These are phyloP conservation scores for Microbotryum intermedium DNA, from an alignment of 1,284 basidiomycete genomes.

Conservation along the genomic window DNA sequence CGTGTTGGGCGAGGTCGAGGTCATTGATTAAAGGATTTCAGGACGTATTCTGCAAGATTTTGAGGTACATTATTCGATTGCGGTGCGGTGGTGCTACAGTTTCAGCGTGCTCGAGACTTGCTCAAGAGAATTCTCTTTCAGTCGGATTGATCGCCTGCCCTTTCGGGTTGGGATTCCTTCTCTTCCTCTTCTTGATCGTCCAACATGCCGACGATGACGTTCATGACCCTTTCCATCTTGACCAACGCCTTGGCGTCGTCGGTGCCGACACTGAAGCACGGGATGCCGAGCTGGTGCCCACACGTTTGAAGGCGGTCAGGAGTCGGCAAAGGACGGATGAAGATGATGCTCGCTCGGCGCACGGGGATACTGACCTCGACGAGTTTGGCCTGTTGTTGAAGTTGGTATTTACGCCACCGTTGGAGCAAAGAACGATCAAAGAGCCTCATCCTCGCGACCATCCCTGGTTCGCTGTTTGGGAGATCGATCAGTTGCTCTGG, in stretches of 20 bases:
- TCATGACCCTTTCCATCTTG: conserved; percentile 21
- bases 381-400: conserved; percentile 11
- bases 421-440: conserved; percentile 12
- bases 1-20: conserved; percentile 78
- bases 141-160: too few species aligned
- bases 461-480: background rate
- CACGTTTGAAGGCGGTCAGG: background rate
- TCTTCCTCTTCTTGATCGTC: conserved; percentile 14
- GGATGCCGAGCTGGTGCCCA: conserved; percentile 14
- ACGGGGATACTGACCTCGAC: conserved; percentile 1
- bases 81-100: too few species aligned
- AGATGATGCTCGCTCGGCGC: too few species aligned
- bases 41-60: too few species aligned
- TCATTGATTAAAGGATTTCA: conserved; percentile 15
- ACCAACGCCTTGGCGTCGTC: conserved; percentile 9
- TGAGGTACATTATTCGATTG: too few species aligned
- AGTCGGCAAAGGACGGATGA: background rate
- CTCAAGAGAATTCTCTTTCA: too few species aligned
- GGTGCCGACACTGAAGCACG: conserved; percentile 15
- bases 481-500: too few species aligned
- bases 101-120: too few species aligned
- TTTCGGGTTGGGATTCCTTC: background rate
- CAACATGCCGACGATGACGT: conserved; percentile 24
- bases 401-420: conserved; percentile 11
- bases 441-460: conserved; percentile 3